Conservation (phyloP, 1,139 yeast species). For the Saccharomyces hybrid region DNA sequence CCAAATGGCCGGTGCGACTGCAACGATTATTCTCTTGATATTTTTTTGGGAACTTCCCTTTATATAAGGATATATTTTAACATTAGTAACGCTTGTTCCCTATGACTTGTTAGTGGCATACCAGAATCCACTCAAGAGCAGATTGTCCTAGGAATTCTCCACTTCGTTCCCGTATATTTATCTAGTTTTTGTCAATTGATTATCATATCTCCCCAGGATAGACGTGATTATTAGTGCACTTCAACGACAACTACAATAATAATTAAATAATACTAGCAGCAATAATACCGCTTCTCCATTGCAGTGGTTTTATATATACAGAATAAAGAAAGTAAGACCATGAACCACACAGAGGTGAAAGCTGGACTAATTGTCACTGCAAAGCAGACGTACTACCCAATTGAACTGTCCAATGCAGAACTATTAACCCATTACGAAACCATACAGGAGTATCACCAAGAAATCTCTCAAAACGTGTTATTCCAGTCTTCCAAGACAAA, state of each 20-base stretch:
- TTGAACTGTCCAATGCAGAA: slow-evolving; percentile 45
- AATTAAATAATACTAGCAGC: background rate
- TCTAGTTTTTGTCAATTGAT: background rate
- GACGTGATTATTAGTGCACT: background rate
- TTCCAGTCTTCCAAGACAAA: slow-evolving; percentile 34
- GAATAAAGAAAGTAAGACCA: background rate
- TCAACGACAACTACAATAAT: background rate
- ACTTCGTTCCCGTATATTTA: background rate
- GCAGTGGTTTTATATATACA: no score
- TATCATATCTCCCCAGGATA: background rate
- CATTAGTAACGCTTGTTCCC: background rate
- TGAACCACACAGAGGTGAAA: background rate
- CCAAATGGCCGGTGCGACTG: background rate
- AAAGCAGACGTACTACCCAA: slow-evolving; percentile 42
- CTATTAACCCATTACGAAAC: slow-evolving; percentile 40
- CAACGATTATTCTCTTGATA: background rate
- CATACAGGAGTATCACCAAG: slow-evolving; percentile 47
- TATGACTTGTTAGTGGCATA: background rate
- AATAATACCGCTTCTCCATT: background rate
- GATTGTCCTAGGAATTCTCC: background rate
- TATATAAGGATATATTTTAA: background rate
- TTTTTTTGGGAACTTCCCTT: background rate
- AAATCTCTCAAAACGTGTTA: slow-evolving; percentile 40
- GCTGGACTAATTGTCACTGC: slow-evolving; percentile 34
- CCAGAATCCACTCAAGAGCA: background rate